Conservation (phyloP, 2,329 filamentous ascomycete species). For the Pyrenophora seminiperda region DNA sequence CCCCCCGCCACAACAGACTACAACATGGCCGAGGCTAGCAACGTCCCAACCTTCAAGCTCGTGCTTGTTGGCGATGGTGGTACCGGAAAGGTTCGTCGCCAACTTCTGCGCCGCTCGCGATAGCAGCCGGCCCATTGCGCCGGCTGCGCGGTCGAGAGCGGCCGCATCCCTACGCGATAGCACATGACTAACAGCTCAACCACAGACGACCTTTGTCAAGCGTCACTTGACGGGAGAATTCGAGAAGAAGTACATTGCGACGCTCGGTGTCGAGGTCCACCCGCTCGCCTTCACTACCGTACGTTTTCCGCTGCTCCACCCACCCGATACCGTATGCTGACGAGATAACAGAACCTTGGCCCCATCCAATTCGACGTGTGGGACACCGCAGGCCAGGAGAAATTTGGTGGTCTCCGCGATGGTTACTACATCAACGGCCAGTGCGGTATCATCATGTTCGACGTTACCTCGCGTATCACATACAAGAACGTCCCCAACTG, state of each 20-base stretch:
- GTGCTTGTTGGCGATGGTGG: conserved; percentile 99
- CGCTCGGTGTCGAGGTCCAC: conserved; percentile 98
- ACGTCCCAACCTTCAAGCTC: conserved; percentile 93
- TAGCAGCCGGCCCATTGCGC: not conserved
- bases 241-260: conserved; percentile 99
- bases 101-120: not conserved
- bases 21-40: conserved; percentile 64
- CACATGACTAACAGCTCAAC: conserved; percentile 35
- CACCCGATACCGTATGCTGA: conserved; percentile 28
- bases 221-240: conserved; percentile 99
- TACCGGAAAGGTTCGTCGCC: conserved; percentile 89
- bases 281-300: conserved; percentile 97
- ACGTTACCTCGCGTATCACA: conserved; percentile 98
- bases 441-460: conserved; percentile 99
- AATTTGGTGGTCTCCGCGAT: conserved; percentile 98
- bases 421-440: conserved; percentile 99
- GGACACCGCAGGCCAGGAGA: conserved; percentile 99
- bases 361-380: conserved; percentile 98
- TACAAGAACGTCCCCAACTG: conserved; percentile 99
- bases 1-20: conserved; percentile 42
- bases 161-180: not conserved
- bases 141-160: conserved; percentile 1
- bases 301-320: conserved; percentile 53
- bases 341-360: conserved; percentile 74
- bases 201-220: conserved; percentile 99